Evolutionary conservation across 2,329 filamentous ascomycete genomes (phyloP), one percentile per base, ranked within the genome.

Genomic region (Aspergillus sp.): DNA sequence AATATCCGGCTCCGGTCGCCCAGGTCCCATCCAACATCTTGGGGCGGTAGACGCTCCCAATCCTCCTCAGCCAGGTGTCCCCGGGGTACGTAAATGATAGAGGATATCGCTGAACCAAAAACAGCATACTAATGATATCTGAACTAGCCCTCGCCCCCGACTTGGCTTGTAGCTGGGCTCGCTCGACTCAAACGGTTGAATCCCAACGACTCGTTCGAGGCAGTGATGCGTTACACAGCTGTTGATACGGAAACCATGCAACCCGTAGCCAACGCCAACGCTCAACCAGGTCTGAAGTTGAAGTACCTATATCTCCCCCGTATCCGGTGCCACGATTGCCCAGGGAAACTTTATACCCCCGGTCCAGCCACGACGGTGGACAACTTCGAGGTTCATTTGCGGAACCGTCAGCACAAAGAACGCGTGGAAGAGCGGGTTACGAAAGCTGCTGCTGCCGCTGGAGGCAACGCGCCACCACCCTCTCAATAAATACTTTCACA

Each of bases 331-430:
- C 87, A 90, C 51, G 95, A 99, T 76, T 98, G 95, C 74, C 92
- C 92, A 0, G 92, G 92, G 31, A 98, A 97, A 77, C 82, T 97
- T 11, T 99, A 99, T 77, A 97, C 93, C 0, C 92, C 93, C 0
- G 91, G 93, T 0, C 92, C 93, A 0, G 92, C 90, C 25, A 90
- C 86, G 74, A 93, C 92, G 2, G 91, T 94, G 5, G 89, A 89
- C 50, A 96, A 97, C 73, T 99, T 99, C 66, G 92, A 97, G 78
- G 88, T 96, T 1, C 95, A 99, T 79, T 82, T 98, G 53, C 91
- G 89, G 77, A 97, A 97, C 77, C 87, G 91, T 48, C 82, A 85
- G 56, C 95, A 99, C 76, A 86, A 89, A 69, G 87, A 91, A 68
- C 86, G 85, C 69, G 91, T 93, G 9, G 85, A 89, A 64, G 78